Base-by-base conservation (phyloP, 768 basidiomycete species). In the Hypholoma sublateritium region DNA sequence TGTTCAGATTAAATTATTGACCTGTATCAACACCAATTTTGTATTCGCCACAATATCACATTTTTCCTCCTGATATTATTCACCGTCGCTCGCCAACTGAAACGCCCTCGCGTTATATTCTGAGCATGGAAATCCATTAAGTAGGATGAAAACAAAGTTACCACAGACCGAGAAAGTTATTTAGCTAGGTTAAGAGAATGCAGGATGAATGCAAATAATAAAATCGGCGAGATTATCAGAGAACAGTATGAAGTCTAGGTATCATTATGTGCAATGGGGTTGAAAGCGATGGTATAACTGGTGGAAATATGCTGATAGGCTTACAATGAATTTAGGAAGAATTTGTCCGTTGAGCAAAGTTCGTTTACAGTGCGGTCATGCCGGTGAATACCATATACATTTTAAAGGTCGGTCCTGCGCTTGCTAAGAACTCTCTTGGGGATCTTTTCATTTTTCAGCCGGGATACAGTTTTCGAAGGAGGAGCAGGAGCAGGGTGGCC, bases 1-100 rank as follows among this genome's bases (percentile, higher is more conserved):
- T 98, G 87, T 98, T 95, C 77, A 84, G 88, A 64, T 74, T 87
- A 60, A 65, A 72, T 54, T 81, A 80, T 67, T 75, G 61, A 71
- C 41, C 45, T 58, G 57, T 59, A 55, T 13, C 34, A 55, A 35
- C 50, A 46, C 52, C 16, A n/a, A 59, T 50, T 16, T 53, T 57
- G 34, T 57, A 32, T n/a, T 50, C 14, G 58, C 32, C 28, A 56
- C 48, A 53, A 41, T 50, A 9, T 5, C 28, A 32, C 9, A 9
- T 9, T 49, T 65, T 47, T 25, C 54, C 13, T 19, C 13, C n/a
- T 41, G n/a, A n/a, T n/a, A n/a, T n/a, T n/a, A n/a, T n/a, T 39
- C 17, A 9, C 24, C 39, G n/a, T 1, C 22, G 9, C 17, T 43
- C 42, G 9, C 17, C 17, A 44, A 19, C 12, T 44, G 17, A 44